These are phyloP conservation scores for Eudorina sp. DNA, from an alignment of 139 green algal genomes.

Conservation along the genomic window DNA sequence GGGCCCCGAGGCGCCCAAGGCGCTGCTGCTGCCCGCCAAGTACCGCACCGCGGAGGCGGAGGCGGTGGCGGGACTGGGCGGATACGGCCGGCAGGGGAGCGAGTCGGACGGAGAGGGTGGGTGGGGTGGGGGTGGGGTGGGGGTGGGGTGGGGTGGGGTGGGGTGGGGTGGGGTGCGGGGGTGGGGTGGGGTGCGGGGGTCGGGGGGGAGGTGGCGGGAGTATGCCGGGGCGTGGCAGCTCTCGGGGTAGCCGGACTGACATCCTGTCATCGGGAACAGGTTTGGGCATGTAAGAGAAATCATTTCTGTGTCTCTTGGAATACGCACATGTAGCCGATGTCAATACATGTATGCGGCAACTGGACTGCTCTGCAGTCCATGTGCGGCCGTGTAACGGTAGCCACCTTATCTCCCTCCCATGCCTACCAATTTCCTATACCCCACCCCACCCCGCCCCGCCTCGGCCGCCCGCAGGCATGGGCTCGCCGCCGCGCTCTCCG, in stretches of 20 bases:
- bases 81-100: background rate
- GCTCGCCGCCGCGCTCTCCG: slow-evolving; percentile 25
- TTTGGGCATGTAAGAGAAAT: no score
- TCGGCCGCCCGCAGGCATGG: slow-evolving; percentile 1
- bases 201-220: background rate
- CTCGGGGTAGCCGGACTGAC: no score
- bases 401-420: no score
- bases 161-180: background rate
- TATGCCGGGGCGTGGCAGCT: no score
- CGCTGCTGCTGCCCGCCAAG: slow-evolving; percentile 67
- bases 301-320: no score
- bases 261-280: no score
- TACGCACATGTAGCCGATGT: no score
- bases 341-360: no score
- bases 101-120: slow-evolving; percentile 23
- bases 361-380: no score
- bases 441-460: background rate
- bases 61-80: slow-evolving; percentile 24
- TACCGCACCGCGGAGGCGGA: slow-evolving; percentile 50
- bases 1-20: slow-evolving; percentile 54
- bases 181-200: background rate
- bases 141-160: background rate
- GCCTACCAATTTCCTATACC: no score
- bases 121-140: background rate
- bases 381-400: no score